Base-by-base conservation (phyloP, 495 filamentous ascomycete species). In the Podospora australis region DNA sequence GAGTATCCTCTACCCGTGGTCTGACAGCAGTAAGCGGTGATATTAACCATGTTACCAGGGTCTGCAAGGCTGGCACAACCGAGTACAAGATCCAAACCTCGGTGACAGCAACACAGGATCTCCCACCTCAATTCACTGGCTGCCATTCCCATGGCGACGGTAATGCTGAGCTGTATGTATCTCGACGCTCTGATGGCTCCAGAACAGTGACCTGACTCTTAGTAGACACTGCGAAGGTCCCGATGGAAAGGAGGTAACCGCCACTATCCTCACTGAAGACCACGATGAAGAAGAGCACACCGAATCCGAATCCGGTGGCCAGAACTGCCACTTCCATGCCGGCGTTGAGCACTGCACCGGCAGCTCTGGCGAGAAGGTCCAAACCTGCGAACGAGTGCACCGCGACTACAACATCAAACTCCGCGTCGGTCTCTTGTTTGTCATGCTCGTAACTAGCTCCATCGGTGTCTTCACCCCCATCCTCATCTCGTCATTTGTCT, bases 371-470 rank as follows among this genome's bases (percentile, higher is more conserved):
- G 67, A 55, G 46, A 48, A 34, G 23, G 46, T 53, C 28, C 4
- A 29, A 2, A 68, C 58, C 26, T 84, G 79, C 52, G 65, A 59
- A 6, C 49, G 64, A 9, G 59, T 61, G 6, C 64, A 71, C 9
- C 66, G 78, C 17, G 68, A 79, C 24, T 86, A 85, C 59, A 78
- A 84, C 52, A 64, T 80, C 11, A 67, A 64, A 2, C 65, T 83
- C 8, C 72, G 81, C 6, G 75, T 85, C 26, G 79, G 79, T 6
- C 68, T 79, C 0, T 48, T 84, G 26, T 84, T 86, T 51, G 78
- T 78, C 28, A 64, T 64, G 42, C 29, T 64, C 16, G 54, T 21
- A 1, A 62, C 61, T 24, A 62, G 61, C 39, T 44, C 59, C 13
- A 52, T 64, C 7, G 61, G 73, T 9, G 73, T 72, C 21, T 62